Percentiles rank a stretch among this genome's conserved stretches.
Evolutionary conservation across 2,329 filamentous ascomycete species (phyloP).

Genomic region (Amauroascus verrucosus): DNA sequence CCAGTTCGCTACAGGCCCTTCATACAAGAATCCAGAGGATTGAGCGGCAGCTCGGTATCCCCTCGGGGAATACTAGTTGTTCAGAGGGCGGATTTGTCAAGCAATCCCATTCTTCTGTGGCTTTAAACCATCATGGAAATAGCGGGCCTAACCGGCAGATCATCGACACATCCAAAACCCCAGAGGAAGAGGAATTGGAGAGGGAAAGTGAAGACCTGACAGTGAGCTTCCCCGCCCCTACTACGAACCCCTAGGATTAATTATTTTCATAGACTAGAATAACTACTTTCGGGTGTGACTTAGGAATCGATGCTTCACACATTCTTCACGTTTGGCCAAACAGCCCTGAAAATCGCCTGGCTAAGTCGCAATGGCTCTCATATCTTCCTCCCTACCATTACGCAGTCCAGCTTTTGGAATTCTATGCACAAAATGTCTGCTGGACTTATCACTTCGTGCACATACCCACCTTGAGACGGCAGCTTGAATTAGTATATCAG

Average conservation of each 20-base stretch:
- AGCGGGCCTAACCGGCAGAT: not conserved
- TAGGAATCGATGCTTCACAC: not conserved
- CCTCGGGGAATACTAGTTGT: constrained; percentile 7
- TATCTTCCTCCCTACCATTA: constrained; percentile 22
- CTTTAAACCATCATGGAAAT: not conserved
- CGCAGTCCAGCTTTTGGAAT: constrained; percentile 24
- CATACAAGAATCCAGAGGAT: constrained; percentile 7
- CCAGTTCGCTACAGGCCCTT: not conserved
- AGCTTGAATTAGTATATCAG: constrained; percentile 26
- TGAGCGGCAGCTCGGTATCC: constrained; percentile 2
- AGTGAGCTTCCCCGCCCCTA: not conserved
- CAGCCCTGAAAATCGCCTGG: not conserved
- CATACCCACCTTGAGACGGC: constrained; percentile 20
- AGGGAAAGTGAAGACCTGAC: not conserved
- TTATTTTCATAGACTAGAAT: not conserved
- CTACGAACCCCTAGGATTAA: not conserved
- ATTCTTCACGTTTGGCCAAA: not conserved
- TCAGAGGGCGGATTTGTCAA: not conserved
- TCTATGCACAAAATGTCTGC: constrained; percentile 28
- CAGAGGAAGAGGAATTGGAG: not conserved
- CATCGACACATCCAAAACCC: not conserved
- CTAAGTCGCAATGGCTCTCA: constrained; percentile 11
- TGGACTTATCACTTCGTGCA: constrained; percentile 31
- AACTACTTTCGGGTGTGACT: not conserved
- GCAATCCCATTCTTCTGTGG: not conserved